Evolutionary conservation across 169 alveolate species (phyloP).

Genomic region (Plasmodium adleri): DNA sequence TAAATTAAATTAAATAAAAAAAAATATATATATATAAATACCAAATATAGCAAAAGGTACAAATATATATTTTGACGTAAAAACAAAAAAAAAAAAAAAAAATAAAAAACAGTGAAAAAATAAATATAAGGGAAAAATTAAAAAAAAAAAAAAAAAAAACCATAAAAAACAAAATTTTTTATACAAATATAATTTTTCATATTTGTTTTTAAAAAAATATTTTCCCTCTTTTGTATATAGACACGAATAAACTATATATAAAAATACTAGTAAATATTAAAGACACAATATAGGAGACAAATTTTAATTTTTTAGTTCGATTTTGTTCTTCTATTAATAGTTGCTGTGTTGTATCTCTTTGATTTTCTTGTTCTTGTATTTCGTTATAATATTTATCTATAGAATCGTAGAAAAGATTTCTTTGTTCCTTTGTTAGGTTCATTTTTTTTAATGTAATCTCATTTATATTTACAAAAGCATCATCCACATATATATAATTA

Average conservation of each 20-base stretch:
- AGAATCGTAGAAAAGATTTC: constrained; percentile 22
- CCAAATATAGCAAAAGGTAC: too few species aligned
- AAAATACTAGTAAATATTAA: constrained; percentile 46
- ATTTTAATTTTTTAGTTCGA: constrained; percentile 49
- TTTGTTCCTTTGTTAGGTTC: constrained; percentile 52
- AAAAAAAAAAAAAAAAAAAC: too few species aligned
- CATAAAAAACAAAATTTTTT: too few species aligned
- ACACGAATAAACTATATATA: constrained; percentile 64
- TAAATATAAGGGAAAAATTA: too few species aligned
- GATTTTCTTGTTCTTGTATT: constrained; percentile 29
- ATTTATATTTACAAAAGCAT: constrained; percentile 36
- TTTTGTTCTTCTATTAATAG: constrained; percentile 53
- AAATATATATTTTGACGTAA: too few species aligned
- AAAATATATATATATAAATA: too few species aligned
- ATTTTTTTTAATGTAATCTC: constrained; percentile 57
- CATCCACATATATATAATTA: constrained; percentile 68
- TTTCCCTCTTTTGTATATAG: constrained; percentile 23
- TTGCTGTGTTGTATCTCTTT: constrained; percentile 26
- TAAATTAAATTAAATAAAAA: too few species aligned
- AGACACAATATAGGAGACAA: constrained; percentile 46
- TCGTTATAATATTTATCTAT: constrained; percentile 32
- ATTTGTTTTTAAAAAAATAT: constrained; percentile 23
- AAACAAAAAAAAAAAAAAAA: too few species aligned
- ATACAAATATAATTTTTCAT: too few species aligned
- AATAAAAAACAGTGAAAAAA: too few species aligned